Evolutionary conservation across 1,284 basidiomycete genomes (phyloP).

Genomic region (Boletellus deceptivus): DNA sequence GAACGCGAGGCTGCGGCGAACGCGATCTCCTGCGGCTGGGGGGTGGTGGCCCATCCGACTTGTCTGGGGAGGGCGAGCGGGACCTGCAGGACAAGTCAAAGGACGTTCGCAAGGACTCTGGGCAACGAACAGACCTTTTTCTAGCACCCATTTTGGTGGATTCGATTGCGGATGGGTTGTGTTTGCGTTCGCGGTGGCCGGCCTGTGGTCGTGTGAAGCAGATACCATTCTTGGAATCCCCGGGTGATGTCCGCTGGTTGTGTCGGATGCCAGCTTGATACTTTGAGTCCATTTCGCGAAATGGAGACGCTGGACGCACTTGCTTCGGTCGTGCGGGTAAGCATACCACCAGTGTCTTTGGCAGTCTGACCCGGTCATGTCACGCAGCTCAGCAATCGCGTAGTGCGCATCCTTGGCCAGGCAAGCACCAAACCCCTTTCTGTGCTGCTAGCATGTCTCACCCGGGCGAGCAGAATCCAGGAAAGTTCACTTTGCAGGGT

Average conservation of each 20-base stretch:
- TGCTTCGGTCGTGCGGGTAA: slow-evolving; percentile 52
- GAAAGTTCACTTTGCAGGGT: slow-evolving; percentile 90
- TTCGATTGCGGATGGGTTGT: slow-evolving; percentile 3
- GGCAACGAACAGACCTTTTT: slow-evolving; percentile 22
- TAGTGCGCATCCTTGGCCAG: slow-evolving; percentile 71
- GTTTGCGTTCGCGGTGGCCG: too few species aligned
- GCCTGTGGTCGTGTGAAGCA: slow-evolving; percentile 11
- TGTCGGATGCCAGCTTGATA: neutral
- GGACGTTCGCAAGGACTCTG: accelerated
- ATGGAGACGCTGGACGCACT: slow-evolving; percentile 51
- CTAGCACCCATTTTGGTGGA: slow-evolving; percentile 14
- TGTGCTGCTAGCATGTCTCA: neutral
- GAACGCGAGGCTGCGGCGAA: slow-evolving; percentile 47
- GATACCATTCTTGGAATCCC: neutral
- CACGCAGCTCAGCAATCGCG: slow-evolving; percentile 57
- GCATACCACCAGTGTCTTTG: slow-evolving; percentile 7
- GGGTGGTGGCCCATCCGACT: slow-evolving; percentile 52
- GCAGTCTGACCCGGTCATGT: neutral
- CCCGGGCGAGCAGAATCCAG: slow-evolving; percentile 68
- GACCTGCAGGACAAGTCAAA: slow-evolving; percentile 42
- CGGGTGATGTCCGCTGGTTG: too few species aligned
- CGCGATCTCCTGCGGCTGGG: slow-evolving; percentile 60
- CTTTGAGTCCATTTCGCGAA: neutral
- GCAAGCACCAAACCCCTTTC: slow-evolving; percentile 36
- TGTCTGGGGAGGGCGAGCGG: slow-evolving; percentile 50